Conservation (phyloP, 257 asterid species). For the Nyctanthes arbortristis region DNA sequence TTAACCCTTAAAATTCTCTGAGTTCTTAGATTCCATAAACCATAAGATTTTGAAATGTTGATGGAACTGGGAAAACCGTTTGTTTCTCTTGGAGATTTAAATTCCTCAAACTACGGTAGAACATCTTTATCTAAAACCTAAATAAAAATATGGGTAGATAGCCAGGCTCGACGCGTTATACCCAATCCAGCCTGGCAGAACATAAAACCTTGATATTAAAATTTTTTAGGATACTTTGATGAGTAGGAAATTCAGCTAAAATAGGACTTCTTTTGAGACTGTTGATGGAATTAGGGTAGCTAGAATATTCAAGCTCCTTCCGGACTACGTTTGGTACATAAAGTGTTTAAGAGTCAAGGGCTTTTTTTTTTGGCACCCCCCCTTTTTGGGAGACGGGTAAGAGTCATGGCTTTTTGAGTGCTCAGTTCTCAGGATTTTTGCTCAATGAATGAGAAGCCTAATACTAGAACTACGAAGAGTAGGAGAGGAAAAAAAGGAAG, state of each 20-base stretch:
- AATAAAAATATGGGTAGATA: too few species aligned
- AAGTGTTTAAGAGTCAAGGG: neutral
- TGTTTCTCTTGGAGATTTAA: neutral
- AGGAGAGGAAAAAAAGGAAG: too few species aligned
- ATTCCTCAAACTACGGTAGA: neutral
- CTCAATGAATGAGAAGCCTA: neutral
- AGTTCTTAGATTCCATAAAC: neutral
- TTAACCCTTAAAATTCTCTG: too few species aligned
- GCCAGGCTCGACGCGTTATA: too few species aligned
- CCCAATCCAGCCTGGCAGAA: neutral
- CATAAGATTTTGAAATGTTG: neutral
- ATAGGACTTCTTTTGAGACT: neutral
- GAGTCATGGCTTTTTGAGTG: too few species aligned
- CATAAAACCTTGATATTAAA: too few species aligned
- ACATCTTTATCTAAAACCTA: neutral
- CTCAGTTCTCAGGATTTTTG: neutral
- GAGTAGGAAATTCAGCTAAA: neutral
- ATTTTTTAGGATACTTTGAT: neutral
- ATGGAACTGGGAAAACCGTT: neutral
- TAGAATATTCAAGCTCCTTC: neutral
- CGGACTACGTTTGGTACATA: neutral
- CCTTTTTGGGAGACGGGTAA: too few species aligned
- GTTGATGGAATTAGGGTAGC: neutral
- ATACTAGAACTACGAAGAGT: neutral
- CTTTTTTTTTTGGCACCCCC: too few species aligned